Evolutionary conservation across 208 protist species (phyloP).

Genomic region (Wallacemonas sp.): DNA sequence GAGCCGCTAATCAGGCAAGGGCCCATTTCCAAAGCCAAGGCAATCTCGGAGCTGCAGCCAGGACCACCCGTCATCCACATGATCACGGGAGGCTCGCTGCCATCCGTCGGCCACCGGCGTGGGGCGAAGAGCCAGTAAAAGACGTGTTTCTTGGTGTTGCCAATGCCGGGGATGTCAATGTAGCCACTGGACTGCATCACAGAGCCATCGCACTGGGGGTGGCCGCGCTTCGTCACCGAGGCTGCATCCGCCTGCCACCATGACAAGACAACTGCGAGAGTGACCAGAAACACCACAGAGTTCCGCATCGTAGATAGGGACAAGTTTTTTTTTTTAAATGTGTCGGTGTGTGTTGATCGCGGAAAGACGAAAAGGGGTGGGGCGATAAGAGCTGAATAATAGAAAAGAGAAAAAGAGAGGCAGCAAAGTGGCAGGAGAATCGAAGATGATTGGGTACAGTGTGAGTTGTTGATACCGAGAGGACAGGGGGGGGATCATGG

Average conservation of each 20-base stretch:
- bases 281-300: no score
- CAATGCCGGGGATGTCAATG: conserved; percentile 60
- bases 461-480: no score
- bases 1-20: conserved; percentile 75
- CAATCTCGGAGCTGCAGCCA: conserved; percentile 79
- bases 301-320: no score
- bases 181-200: conserved; percentile 78
- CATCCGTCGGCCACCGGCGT: conserved; percentile 40
- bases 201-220: conserved; percentile 35
- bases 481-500: no score
- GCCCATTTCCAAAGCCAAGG: conserved; percentile 77
- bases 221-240: conserved; percentile 23
- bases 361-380: no score
- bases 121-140: conserved; percentile 93
- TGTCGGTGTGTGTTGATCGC: no score
- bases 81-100: conserved; percentile 56
- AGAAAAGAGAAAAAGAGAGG: no score
- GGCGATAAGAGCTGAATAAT: no score
- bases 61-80: conserved; percentile 93
- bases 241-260: neutral
- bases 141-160: conserved; percentile 50
- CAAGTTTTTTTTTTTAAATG: no score
- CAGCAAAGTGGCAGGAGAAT: no score
- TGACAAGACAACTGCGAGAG: no score
- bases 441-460: no score